Conservation (phyloP, 768 basidiomycete species). For the Albatrellus ellisii region DNA sequence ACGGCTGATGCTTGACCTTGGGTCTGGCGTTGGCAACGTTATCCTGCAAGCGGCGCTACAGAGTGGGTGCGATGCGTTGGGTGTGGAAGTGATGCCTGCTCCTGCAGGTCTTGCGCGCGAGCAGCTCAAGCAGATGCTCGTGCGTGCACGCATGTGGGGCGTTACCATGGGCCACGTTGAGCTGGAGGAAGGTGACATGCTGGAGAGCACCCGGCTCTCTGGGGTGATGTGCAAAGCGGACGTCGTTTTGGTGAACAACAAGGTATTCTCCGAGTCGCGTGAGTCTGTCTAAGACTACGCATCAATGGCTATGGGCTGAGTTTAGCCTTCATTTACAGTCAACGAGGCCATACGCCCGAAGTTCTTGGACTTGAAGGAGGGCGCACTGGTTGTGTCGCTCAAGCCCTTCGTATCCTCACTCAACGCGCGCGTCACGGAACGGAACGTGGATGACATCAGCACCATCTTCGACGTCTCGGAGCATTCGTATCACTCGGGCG, state of each 20-base stretch:
- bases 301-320: not conserved
- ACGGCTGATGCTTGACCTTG: conserved; percentile 43
- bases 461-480: conserved; percentile 59
- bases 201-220: conserved; percentile 48
- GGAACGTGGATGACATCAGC: conserved; percentile 74
- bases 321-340: conserved; percentile 29
- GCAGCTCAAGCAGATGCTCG: conserved; percentile 62
- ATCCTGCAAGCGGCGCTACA: conserved; percentile 41
- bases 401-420: conserved; percentile 62
- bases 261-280: conserved; percentile 67
- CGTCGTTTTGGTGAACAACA: conserved; percentile 85
- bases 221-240: conserved; percentile 72
- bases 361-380: conserved; percentile 91
- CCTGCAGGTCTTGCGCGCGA: conserved; percentile 71
- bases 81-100: conserved; percentile 62
- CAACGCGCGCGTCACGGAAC: conserved; percentile 68
- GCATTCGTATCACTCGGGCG: conserved; percentile 15
- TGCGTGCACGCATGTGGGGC: conserved; percentile 88
- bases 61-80: conserved; percentile 36
- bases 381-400: conserved; percentile 80
- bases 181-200: conserved; percentile 80
- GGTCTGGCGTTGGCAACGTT: conserved; percentile 49
- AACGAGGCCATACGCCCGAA: conserved; percentile 80
- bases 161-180: conserved; percentile 62
- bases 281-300: conserved; percentile 23